phyloP scores from a whole-genome alignment of 257 asterid genomes.

The Eustoma russellianum region DNA sequence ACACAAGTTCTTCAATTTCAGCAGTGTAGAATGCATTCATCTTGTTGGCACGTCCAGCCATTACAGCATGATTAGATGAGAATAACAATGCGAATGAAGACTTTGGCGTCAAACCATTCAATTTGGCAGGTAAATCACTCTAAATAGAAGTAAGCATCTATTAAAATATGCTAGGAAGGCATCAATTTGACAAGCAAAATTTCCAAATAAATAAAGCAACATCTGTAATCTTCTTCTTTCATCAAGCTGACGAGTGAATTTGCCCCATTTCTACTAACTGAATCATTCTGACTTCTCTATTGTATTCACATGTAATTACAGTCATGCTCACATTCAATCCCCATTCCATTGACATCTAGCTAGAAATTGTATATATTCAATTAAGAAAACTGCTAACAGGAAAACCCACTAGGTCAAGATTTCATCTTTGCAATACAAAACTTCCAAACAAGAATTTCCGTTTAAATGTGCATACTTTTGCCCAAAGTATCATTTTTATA shows the following conservation, averaged over 20 bases:
- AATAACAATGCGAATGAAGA: too few relatives aligned
- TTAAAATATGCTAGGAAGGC: too few relatives aligned
- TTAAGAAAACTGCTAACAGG: not conserved
- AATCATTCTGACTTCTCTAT: too few relatives aligned
- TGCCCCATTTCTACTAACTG: too few relatives aligned
- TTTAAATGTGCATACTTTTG: slow-evolving; percentile 5
- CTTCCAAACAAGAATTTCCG: slow-evolving; percentile 11
- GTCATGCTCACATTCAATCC: slow-evolving; percentile 3
- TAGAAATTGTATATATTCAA: slow-evolving; percentile 14
- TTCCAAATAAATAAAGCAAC: not conserved
- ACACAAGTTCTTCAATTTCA: too few relatives aligned
- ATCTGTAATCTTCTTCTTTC: slow-evolving; percentile 1
- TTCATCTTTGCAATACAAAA: slow-evolving; percentile 11
- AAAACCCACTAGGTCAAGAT: slow-evolving; percentile 15
- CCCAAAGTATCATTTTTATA: slow-evolving; percentile 11
- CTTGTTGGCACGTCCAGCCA: too few relatives aligned
- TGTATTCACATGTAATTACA: slow-evolving; percentile 3
- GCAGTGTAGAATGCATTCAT: too few relatives aligned
- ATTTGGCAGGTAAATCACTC: too few relatives aligned
- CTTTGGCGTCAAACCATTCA: too few relatives aligned
- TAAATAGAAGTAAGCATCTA: too few relatives aligned
- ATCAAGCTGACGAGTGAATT: not conserved
- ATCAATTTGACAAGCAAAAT: too few relatives aligned
- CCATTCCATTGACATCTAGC: slow-evolving; percentile 3
- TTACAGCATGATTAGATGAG: too few relatives aligned